Conservation (phyloP, 345 rosid species). For the Anastatica hierochuntica region DNA sequence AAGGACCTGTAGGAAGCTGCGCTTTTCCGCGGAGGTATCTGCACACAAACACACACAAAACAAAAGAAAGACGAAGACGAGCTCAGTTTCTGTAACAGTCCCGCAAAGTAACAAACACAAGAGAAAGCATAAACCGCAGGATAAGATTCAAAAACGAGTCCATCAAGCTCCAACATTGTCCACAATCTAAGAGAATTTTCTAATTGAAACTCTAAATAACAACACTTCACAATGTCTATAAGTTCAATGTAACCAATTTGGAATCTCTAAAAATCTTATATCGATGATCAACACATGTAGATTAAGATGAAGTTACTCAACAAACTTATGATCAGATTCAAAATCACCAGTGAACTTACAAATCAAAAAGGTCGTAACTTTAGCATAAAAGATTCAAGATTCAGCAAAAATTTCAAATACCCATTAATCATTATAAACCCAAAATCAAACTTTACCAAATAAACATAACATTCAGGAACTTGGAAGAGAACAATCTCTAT, state of each 20-base stretch:
- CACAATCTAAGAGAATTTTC: not conserved
- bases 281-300: too few species aligned
- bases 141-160: not conserved
- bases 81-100: constrained; percentile 1
- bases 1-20: constrained; percentile 92
- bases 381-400: not conserved
- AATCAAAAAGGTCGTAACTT: constrained; percentile 1
- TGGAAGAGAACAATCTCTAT: constrained; percentile 74
- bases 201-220: not conserved
- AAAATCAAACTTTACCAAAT: constrained; percentile 39
- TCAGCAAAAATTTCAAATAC: too few species aligned
- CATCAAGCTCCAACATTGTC: too few species aligned
- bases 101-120: too few species aligned
- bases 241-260: not conserved
- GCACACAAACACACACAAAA: constrained; percentile 31
- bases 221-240: not conserved
- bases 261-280: too few species aligned
- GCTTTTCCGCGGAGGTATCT: constrained; percentile 97
- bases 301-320: too few species aligned
- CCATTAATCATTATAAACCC: not conserved
- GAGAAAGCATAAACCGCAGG: not conserved
- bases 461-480: constrained; percentile 90
- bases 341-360: not conserved
- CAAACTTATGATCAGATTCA: constrained; percentile 9
- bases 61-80: constrained; percentile 1